Evolutionary conservation across 2,329 filamentous ascomycete genomes (phyloP), one percentile per base, ranked within the genome.

Genomic region (Aspergillus japonicus): DNA sequence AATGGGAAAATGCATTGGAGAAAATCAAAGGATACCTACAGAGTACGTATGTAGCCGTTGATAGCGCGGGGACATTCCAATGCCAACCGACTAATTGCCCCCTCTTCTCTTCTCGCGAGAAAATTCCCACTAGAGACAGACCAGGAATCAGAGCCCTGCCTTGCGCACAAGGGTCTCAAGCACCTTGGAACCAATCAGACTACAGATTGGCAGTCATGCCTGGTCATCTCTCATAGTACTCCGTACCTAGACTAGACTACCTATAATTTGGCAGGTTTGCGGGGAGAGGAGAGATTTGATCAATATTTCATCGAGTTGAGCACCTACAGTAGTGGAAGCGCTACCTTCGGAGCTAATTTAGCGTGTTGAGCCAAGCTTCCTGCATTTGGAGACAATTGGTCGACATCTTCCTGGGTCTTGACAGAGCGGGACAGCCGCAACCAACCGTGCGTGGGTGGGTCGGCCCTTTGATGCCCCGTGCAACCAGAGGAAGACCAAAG

Each of bases 321-420:
- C 59, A 60, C 58, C 54, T 58, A 61, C 60, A 62, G 62, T 39
- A 58, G 59, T 26, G 29, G 26, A 39, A 42, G 29, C 26, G 44
- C 33, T 51, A 56, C n/a, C 31, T 29, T 44, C n/a, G 21, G 52
- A 56, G 57, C 62, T 64, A 66, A 55, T 31, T 56, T 63, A 64
- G 64, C 54, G 49, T 58, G 51, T 49, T 56, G 60, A 64, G 69
- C 68, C 69, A 71, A 70, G 67, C 64, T 68, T 64, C 60, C 42
- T 8, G 59, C 35, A 53, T 26, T 29, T 10, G 23, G 33, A 10
- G 7, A 12, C 35, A 57, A 71, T 69, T 71, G 62, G 68, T 19
- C n/a, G 11, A 12, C 33, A 8, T 19, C 50, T 24, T 51, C 48
- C 55, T 62, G 54, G 59, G 59, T 58, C 57, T 51, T 61, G 68